Evolutionary conservation across 768 basidiomycete genomes (phyloP).

Genomic region (Amanita polypyramis): DNA sequence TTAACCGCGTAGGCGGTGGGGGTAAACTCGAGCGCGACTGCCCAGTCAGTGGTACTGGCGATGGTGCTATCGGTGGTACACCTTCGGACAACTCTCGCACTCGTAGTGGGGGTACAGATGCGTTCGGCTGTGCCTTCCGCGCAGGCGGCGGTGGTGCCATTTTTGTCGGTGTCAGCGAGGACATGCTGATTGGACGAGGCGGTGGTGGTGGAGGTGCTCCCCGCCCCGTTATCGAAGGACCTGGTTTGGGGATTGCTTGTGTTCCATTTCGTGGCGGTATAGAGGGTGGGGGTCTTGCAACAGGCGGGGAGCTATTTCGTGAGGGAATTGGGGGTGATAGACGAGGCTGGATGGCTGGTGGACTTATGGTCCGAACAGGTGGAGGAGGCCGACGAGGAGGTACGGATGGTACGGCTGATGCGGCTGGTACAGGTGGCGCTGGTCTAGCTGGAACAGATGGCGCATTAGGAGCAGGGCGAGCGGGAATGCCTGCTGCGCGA

Average conservation of each 20-base stretch:
- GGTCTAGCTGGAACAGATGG: conserved; percentile 21
- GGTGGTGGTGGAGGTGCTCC: conserved; percentile 33
- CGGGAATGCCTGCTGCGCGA: conserved; percentile 12
- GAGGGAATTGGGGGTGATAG: conserved; percentile 30
- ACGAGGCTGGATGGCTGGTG: conserved; percentile 27
- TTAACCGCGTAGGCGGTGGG: conserved; percentile 18
- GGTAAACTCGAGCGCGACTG: background rate
- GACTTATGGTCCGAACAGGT: conserved; percentile 21
- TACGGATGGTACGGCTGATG: conserved; percentile 24
- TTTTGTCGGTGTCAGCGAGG: conserved; percentile 18
- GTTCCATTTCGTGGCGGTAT: conserved; percentile 25
- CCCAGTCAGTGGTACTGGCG: conserved; percentile 4
- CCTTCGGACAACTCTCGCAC: conserved; percentile 11
- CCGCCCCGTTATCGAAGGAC: conserved; percentile 10
- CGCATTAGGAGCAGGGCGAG: conserved; percentile 20
- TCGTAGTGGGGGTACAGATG: conserved; percentile 13
- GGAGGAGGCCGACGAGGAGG: conserved; percentile 33
- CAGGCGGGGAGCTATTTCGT: conserved; percentile 25
- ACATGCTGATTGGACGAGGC: conserved; percentile 28
- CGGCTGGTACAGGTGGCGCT: conserved; percentile 11
- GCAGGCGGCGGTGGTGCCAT: conserved; percentile 34
- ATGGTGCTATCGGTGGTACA: conserved; percentile 4
- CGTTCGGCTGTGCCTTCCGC: conserved; percentile 10
- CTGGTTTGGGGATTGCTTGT: conserved; percentile 18
- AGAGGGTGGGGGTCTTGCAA: conserved; percentile 20